Evolutionary conservation across 2,329 filamentous ascomycete genomes (phyloP).

Genomic region (Talaromyces piceae): DNA sequence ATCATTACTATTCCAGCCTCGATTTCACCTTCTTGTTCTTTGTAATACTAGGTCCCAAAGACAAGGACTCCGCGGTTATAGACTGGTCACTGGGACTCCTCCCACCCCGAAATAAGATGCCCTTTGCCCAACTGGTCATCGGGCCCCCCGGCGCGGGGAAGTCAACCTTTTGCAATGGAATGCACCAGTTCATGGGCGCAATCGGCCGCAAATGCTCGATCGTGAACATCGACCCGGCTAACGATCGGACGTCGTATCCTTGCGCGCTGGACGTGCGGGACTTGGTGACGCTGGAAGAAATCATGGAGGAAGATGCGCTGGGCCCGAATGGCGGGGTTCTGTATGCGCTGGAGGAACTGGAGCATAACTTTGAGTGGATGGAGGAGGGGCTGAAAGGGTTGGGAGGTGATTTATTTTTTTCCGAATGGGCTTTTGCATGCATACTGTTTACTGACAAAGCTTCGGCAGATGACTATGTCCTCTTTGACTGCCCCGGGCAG

Average conservation of each 20-base stretch:
- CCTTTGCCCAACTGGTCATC: slow-evolving; percentile 70
- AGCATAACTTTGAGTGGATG: slow-evolving; percentile 90
- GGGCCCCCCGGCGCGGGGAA: slow-evolving; percentile 95
- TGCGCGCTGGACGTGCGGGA: slow-evolving; percentile 85
- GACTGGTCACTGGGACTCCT: background rate
- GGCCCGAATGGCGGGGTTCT: slow-evolving; percentile 89
- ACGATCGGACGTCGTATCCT: slow-evolving; percentile 83
- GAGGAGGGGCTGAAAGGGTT: slow-evolving; percentile 71
- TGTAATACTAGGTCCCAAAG: no score
- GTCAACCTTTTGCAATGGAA: slow-evolving; percentile 97
- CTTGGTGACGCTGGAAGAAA: slow-evolving; percentile 82
- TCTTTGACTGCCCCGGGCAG: slow-evolving; percentile 96
- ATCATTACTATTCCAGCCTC: background rate
- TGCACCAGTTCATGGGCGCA: slow-evolving; percentile 96
- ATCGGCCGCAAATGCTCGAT: slow-evolving; percentile 92
- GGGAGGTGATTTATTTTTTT: slow-evolving; percentile 41
- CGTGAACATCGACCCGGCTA: slow-evolving; percentile 94
- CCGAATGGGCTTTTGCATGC: background rate
- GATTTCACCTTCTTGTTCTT: background rate
- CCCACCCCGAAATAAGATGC: slow-evolving; percentile 33
- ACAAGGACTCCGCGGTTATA: no score
- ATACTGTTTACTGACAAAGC: slow-evolving; percentile 2
- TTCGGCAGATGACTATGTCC: slow-evolving; percentile 68
- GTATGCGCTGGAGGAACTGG: slow-evolving; percentile 90
- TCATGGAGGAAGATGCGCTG: slow-evolving; percentile 85